Conservation (phyloP, 805 yeast species). For the Cyberlindnera mississippiensis region DNA sequence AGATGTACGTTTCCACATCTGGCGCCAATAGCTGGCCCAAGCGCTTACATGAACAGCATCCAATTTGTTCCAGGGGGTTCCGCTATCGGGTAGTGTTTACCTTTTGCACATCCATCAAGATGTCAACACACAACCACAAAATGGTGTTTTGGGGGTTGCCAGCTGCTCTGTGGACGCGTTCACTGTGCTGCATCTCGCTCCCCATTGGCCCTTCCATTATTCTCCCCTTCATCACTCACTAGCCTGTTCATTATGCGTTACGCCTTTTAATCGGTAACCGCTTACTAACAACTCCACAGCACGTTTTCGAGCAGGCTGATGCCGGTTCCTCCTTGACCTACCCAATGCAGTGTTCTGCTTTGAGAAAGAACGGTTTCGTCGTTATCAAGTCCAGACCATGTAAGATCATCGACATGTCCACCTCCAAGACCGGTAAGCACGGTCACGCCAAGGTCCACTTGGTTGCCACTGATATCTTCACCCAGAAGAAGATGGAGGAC, state of each 20-base stretch:
- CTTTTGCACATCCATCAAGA: too few relatives aligned
- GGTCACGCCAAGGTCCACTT: constrained; percentile 99
- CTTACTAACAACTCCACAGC: constrained; percentile 40
- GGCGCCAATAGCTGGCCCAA: too few relatives aligned
- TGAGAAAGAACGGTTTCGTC: constrained; percentile 99
- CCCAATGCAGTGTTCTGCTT: constrained; percentile 99
- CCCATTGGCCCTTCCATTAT: too few relatives aligned
- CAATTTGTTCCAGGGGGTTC: too few relatives aligned
- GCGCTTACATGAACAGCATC: too few relatives aligned
- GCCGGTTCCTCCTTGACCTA: constrained; percentile 98
- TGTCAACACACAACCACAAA: too few relatives aligned
- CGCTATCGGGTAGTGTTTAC: too few relatives aligned
- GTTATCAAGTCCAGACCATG: constrained; percentile 99
- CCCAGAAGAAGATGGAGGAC: constrained; percentile 99
- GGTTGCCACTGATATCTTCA: constrained; percentile 98
- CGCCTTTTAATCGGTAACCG: too few relatives aligned
- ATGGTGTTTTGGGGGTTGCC: neutral
- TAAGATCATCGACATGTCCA: constrained; percentile 99
- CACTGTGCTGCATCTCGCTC: constrained; percentile 2
- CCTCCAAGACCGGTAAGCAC: constrained; percentile 99
- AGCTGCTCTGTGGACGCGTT: constrained; percentile 2
- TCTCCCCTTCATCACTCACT: too few relatives aligned
- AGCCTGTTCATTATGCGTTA: too few relatives aligned
- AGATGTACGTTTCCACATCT: constrained; percentile 26
- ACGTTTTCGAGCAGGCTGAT: constrained; percentile 94